phyloP scores from a whole-genome alignment of 305 asterid genomes.

The Fraxinus nigra region DNA sequence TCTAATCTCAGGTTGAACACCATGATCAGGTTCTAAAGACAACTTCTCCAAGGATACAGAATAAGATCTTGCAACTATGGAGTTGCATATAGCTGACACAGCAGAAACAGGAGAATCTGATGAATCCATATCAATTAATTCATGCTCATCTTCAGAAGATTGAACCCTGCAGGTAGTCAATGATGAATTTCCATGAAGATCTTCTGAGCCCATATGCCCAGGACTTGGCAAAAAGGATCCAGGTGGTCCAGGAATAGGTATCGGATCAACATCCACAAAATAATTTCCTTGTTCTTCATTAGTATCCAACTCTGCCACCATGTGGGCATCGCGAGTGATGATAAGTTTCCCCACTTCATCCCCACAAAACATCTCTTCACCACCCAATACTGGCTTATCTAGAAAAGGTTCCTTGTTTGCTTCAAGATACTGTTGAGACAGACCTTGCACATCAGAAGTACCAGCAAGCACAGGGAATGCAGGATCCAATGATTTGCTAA shows the following conservation, averaged over 20 bases:
- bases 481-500: constrained; percentile 48
- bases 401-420: constrained; percentile 35
- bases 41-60: constrained; percentile 39
- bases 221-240: constrained; percentile 96
- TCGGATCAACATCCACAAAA: constrained; percentile 74
- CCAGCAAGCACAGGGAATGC: constrained; percentile 34
- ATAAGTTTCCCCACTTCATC: constrained; percentile 34
- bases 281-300: constrained; percentile 55
- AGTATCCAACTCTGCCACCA: constrained; percentile 36
- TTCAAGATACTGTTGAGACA: constrained; percentile 33
- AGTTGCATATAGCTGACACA: constrained; percentile 50
- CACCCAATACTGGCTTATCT: constrained; percentile 43
- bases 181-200: constrained; percentile 77
- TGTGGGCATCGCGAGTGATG: constrained; percentile 26
- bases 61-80: constrained; percentile 47
- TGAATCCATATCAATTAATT: constrained; percentile 55
- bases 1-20: constrained; percentile 28
- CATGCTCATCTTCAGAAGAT: constrained; percentile 75
- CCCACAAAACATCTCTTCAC: constrained; percentile 47
- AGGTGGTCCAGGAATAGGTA: constrained; percentile 94
- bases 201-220: constrained; percentile 75
- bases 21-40: constrained; percentile 26
- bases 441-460: constrained; percentile 32
- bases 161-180: constrained; percentile 64
- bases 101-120: constrained; percentile 76